These are phyloP conservation scores for Stemphylium vesicarium DNA, from an alignment of 2,329 filamentous ascomycete genomes.

Conservation along the genomic window DNA sequence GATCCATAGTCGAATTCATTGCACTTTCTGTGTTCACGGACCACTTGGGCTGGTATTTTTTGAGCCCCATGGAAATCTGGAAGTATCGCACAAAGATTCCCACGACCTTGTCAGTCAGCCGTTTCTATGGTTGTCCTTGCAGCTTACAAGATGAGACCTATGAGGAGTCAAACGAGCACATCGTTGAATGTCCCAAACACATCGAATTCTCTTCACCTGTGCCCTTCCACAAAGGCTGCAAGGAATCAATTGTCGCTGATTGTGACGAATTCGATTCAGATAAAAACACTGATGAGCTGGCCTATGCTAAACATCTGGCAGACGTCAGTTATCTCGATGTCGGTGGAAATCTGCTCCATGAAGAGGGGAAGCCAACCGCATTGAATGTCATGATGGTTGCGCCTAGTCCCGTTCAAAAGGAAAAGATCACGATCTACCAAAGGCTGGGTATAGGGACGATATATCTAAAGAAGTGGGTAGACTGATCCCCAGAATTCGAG, in stretches of 20 bases:
- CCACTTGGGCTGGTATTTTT: too few species aligned
- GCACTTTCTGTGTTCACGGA: not conserved
- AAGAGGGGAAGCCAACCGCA: not conserved
- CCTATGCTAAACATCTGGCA: not conserved
- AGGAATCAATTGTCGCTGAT: too few species aligned
- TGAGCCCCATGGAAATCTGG: too few species aligned
- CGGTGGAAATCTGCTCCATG: not conserved
- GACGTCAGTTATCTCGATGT: not conserved
- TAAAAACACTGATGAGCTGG: too few species aligned
- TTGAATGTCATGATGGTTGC: conserved; percentile 1
- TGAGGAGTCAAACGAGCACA: not conserved
- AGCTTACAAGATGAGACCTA: not conserved
- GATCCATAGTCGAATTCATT: not conserved
- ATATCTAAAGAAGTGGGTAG: conserved; percentile 15
- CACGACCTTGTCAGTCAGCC: not conserved
- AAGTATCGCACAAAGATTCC: too few species aligned
- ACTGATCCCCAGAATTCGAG: conserved; percentile 1
- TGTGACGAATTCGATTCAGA: too few species aligned
- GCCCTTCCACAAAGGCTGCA: too few species aligned
- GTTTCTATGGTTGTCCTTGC: not conserved
- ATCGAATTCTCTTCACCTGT: not conserved
- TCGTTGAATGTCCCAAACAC: not conserved
- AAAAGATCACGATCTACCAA: not conserved
- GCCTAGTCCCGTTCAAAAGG: not conserved
- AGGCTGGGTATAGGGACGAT: conserved; percentile 7